Evolutionary conservation across 2,329 filamentous ascomycete genomes (phyloP), one percentile per base, ranked within the genome.

Genomic region (Colletotrichum tamarilloi): DNA sequence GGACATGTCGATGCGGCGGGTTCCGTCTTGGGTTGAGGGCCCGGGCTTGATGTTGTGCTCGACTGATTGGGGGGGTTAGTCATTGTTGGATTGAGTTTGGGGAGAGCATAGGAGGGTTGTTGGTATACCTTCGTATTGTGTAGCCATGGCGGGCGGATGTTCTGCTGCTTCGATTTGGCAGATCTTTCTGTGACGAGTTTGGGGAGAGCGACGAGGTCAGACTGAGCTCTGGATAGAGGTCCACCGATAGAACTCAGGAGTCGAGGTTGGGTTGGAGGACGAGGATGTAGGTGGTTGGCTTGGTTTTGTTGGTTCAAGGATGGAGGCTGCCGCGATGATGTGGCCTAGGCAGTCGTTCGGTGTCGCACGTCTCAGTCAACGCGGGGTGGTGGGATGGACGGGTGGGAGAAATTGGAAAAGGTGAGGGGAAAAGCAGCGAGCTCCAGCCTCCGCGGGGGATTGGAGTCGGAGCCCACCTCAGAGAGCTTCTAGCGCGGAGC

Each of bases 1-100:
- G 65, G 89, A 87, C 91, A 92, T 92, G 83, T 92, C 89, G 74
- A 89, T 82, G 78, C 88, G 88, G 53, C 91, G 89, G 11, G 85
- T 85, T 62, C 83, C 83, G 71, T 83, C 82, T 62, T 83, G 80
- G 28, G 81, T 79, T 6, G 81, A 75, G 60, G 85, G 75, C 35
- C 83, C 58, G 70, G 86, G 80, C 77, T 87, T 85, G 81, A 92
- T 89, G 80, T 89, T 89, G 84, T 92, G 91, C 80, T 92, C 91
- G 80, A 92, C 91, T 92, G 53, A 12, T 22, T 30, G 49, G 42
- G 67, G 26, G 56, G 32, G 30, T 67, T 53, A 58, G 72, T 72
- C 68, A 68, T 57, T 26, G 56, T 58, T 62, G 42, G 35, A 35
- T 42, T 56, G 26, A 32, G 26, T 22, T 26, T 67, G 46, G 38